Base-by-base conservation (phyloP, 116 monocot genomes). In the Iris pallida region DNA sequence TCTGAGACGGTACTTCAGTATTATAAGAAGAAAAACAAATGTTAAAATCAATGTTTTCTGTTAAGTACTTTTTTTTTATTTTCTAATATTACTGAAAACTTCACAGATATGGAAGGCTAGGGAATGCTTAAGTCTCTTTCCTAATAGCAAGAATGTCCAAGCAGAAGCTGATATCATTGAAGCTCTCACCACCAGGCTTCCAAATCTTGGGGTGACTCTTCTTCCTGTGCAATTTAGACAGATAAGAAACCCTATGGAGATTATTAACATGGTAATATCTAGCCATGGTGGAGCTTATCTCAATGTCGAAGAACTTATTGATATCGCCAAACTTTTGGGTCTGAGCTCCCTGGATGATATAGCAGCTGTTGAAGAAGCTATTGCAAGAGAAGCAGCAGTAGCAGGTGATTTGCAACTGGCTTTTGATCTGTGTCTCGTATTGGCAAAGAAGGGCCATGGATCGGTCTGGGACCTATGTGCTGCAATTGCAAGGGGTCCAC, bases 91-190 rank as follows among this genome's bases (percentile, higher is more conserved):
- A 41, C 6, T 67, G 49, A 63, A 13, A 40, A 43, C 42, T 64
- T 72, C 75, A 69, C 86, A 95, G 96, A 89, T 96, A 30, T 91
- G 89, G 91, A 96, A 87, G 70, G 92, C 96, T 52, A 89, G 72
- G 77, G 92, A 96, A 67, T 96, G 96, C 64, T 79, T 96, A 59
- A 83, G 73, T 68, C 80, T 96, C 53, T 73, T 89, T 60, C 85
- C 92, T 47, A 85, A 87, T 70, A 96, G 83, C 72, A 82, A 67
- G 53, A 80, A n/a, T 68, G 81, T 85, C 67, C 85, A 92, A 79
- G 79, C 85, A 47, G 96, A 96, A 70, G 73, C 78, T 57, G 83
- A 85, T 79, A 59, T 92, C 20, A 92, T 96, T 64, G 87, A 96
- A 75, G 96, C 81, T 64, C 82, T 96, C 8, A 96, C 92, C 14